phyloP scores from a whole-genome alignment of 352 stramenopile genomes.

The Pythium monospermum region DNA sequence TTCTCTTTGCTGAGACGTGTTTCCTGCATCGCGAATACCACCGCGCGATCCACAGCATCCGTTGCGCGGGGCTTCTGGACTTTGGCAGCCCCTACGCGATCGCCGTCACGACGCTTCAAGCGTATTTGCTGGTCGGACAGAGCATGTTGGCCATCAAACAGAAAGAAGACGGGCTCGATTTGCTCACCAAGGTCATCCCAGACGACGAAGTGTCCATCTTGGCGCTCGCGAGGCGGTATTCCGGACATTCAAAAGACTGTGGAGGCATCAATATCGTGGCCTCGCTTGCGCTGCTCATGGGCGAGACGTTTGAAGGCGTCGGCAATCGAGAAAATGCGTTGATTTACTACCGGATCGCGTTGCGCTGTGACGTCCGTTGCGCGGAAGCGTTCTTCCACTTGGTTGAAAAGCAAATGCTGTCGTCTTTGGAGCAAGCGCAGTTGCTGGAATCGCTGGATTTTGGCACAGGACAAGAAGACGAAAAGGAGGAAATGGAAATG shows the following conservation, averaged over 20 bases:
- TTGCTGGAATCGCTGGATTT: constrained; percentile 74
- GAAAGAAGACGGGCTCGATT: constrained; percentile 76
- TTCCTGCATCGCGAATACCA: constrained; percentile 67
- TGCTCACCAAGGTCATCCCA: constrained; percentile 54
- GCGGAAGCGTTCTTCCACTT: constrained; percentile 74
- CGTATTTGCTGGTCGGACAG: constrained; percentile 55
- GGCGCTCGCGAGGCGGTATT: constrained; percentile 37
- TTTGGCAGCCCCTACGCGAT: constrained; percentile 22
- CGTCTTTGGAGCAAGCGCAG: constrained; percentile 52
- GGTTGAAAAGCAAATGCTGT: constrained; percentile 85
- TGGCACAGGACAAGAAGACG: constrained; percentile 51
- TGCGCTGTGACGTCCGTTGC: constrained; percentile 82
- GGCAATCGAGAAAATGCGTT: constrained; percentile 80
- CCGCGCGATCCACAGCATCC: constrained; percentile 71
- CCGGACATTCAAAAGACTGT: constrained; percentile 1
- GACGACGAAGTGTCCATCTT: constrained; percentile 56
- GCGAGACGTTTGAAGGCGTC: constrained; percentile 76
- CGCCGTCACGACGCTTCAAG: constrained; percentile 31
- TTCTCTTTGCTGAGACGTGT: constrained; percentile 77
- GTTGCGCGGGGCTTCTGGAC: constrained; percentile 37
- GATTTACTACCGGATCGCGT: constrained; percentile 64
- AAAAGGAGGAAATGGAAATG: no score
- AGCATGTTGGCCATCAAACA: constrained; percentile 82
- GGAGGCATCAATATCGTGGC: constrained; percentile 68
- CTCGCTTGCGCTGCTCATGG: constrained; percentile 75